Evolutionary conservation across 805 yeast species (phyloP).

Genomic region (Sugiyamaella boreocaroliniensis): DNA sequence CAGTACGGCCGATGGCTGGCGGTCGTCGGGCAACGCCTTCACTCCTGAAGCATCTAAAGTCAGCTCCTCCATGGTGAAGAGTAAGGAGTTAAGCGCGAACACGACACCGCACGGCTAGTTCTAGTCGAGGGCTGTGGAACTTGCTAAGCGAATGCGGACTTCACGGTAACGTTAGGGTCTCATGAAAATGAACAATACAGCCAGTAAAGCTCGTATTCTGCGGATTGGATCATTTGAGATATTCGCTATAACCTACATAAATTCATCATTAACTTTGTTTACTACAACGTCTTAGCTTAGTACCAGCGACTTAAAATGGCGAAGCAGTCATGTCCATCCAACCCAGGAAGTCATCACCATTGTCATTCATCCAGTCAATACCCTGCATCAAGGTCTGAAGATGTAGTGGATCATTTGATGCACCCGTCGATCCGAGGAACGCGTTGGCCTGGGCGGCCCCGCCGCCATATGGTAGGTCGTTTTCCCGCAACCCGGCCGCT

Average conservation of each 20-base stretch:
- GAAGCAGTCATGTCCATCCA: constrained; percentile 59
- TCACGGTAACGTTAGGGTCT: too few relatives aligned
- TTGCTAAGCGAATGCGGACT: too few relatives aligned
- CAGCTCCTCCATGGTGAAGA: constrained; percentile 2
- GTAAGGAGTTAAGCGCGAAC: neutral
- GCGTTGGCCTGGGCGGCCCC: constrained; percentile 8
- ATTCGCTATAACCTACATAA: neutral
- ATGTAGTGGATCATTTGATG: constrained; percentile 23
- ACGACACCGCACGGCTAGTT: neutral
- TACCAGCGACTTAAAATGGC: constrained; percentile 7
- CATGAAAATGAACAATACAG: too few relatives aligned
- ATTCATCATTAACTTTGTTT: too few relatives aligned
- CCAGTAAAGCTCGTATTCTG: neutral
- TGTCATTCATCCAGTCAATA: constrained; percentile 77
- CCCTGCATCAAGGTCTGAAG: constrained; percentile 46
- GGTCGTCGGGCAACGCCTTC: constrained; percentile 13
- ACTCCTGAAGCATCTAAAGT: constrained; percentile 9
- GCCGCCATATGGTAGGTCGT: neutral
- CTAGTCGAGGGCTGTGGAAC: too few relatives aligned
- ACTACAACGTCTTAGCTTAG: neutral
- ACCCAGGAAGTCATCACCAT: constrained; percentile 81
- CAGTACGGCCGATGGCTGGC: constrained; percentile 14
- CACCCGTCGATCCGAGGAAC: constrained; percentile 21
- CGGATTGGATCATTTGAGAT: neutral
- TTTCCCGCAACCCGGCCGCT: neutral